A percentile compares a stretch with the other conserved stretches of the same genome.
phyloP scores from a whole-genome alignment of 1,284 basidiomycete species.

The Ganoderma sinense region DNA sequence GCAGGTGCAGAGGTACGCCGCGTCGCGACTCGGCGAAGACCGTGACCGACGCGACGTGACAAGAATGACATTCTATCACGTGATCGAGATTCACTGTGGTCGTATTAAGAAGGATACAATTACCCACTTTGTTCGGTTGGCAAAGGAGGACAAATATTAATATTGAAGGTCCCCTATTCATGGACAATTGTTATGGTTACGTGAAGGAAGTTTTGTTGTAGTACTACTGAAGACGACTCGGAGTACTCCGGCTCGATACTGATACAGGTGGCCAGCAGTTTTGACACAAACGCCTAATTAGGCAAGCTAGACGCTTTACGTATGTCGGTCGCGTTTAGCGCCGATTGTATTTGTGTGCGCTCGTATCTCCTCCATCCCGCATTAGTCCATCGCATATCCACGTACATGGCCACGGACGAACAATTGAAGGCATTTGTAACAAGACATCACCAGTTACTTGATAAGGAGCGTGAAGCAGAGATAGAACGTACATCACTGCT shows the following conservation, averaged over 20 bases:
- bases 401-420: constrained; percentile 44
- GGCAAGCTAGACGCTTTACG: not conserved
- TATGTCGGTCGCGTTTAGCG: not conserved
- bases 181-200: too few relatives aligned
- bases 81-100: constrained; percentile 16
- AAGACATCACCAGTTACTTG: constrained; percentile 74
- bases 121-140: too few relatives aligned
- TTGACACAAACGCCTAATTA: not conserved
- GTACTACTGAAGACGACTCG: too few relatives aligned
- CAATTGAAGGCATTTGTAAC: constrained; percentile 71
- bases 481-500: constrained; percentile 83
- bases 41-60: constrained; percentile 12
- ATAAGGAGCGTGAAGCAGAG: constrained; percentile 82
- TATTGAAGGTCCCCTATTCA: too few relatives aligned
- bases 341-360: not conserved
- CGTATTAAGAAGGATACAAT: too few relatives aligned
- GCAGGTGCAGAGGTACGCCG: not conserved
- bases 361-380: not conserved
- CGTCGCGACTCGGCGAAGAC: constrained; percentile 1
- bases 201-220: too few relatives aligned
- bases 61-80: constrained; percentile 8
- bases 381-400: not conserved
- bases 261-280: too few relatives aligned
- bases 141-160: too few relatives aligned
- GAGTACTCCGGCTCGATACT: too few relatives aligned